Conservation (phyloP, 1,284 basidiomycete species). For the Gymnopus androsaceus region DNA sequence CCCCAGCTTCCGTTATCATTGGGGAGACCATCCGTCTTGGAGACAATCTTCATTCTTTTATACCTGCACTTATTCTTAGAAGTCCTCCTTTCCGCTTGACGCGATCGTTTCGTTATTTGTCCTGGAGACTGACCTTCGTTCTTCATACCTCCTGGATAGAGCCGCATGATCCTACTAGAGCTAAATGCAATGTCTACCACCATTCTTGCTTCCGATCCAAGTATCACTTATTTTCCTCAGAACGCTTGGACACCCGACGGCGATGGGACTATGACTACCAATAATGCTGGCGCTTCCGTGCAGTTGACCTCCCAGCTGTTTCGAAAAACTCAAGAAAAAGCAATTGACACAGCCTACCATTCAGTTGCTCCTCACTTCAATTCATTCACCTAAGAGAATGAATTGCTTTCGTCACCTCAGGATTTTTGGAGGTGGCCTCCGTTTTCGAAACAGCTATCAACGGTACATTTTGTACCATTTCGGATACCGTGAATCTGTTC, state of each 20-base stretch:
- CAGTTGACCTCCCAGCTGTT: too few species aligned
- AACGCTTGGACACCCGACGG: background rate
- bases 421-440: too few species aligned
- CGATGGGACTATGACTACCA: background rate
- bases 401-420: too few species aligned
- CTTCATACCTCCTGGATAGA: background rate
- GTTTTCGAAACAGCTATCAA: too few species aligned
- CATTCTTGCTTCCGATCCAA: background rate
- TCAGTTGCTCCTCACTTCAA: too few species aligned
- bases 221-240: background rate
- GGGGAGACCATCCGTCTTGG: too few species aligned
- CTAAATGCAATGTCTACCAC: background rate
- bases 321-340: too few species aligned
- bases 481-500: background rate
- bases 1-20: too few species aligned
- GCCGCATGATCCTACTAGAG: background rate
- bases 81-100: background rate
- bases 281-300: background rate
- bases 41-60: background rate
- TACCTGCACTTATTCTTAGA: background rate
- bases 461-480: background rate
- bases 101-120: too few species aligned
- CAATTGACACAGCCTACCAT: too few species aligned
- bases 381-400: too few species aligned
- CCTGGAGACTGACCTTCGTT: background rate